Conservation (phyloP, 306 rosid species). For the Malus asiatica region DNA sequence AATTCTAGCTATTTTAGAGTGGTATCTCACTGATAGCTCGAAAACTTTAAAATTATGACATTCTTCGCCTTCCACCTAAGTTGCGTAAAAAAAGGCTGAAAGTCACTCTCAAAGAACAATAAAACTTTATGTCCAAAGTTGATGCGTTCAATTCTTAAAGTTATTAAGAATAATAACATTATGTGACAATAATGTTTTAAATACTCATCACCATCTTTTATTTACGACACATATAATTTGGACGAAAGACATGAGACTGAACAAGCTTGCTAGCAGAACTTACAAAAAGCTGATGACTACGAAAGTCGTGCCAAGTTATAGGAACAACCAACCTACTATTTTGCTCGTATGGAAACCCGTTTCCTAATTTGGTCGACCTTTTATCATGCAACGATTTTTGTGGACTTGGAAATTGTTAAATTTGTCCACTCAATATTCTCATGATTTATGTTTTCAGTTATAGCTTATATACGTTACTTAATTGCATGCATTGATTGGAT, state of each 20-base stretch:
- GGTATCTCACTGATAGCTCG: background rate
- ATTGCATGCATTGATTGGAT: too few species aligned
- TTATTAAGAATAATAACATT: too few species aligned
- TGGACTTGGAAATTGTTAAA: background rate
- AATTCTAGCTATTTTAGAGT: accelerated
- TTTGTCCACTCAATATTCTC: background rate
- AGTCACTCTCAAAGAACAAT: too few species aligned
- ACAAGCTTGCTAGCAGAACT: background rate
- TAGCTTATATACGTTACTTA: too few species aligned
- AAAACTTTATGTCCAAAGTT: background rate
- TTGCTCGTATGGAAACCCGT: background rate
- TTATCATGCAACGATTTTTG: background rate
- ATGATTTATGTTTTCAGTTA: background rate
- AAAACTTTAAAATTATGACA: background rate
- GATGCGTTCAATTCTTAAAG: too few species aligned
- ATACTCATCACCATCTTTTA: too few species aligned
- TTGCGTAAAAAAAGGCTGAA: too few species aligned
- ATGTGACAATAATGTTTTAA: too few species aligned
- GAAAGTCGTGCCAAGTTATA: background rate
- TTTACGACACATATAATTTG: too few species aligned
- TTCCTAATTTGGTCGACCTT: background rate
- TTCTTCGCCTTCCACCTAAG: background rate
- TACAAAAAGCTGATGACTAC: background rate
- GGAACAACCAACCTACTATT: background rate
- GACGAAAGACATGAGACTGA: background rate